Evolutionary conservation across 441 rosid genomes (phyloP).

Genomic region (Populus hybrid): DNA sequence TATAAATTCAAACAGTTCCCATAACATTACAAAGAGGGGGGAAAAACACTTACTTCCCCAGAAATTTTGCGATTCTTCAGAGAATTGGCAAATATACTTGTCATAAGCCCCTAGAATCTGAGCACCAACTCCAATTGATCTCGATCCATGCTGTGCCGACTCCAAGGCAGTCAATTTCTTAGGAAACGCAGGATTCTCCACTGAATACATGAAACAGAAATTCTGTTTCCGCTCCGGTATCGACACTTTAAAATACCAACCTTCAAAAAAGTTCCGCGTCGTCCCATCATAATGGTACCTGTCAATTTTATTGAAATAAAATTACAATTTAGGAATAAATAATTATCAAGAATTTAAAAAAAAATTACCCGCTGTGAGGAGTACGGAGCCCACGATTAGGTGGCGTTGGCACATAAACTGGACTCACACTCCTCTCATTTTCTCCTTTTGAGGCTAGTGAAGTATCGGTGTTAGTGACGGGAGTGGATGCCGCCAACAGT

Average conservation of each 20-base stretch:
- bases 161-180: slow-evolving; percentile 54
- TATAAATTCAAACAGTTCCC: neutral
- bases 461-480: slow-evolving; percentile 18
- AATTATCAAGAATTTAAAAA: neutral
- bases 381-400: slow-evolving; percentile 72
- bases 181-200: slow-evolving; percentile 79
- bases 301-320: slow-evolving; percentile 1
- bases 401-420: slow-evolving; percentile 71
- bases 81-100: slow-evolving; percentile 72
- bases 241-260: slow-evolving; percentile 93
- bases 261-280: slow-evolving; percentile 70
- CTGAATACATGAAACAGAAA: slow-evolving; percentile 92
- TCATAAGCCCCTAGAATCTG: slow-evolving; percentile 92
- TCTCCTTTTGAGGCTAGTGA: neutral
- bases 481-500: slow-evolving; percentile 29
- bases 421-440: slow-evolving; percentile 18
- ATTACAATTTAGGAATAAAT: neutral
- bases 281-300: slow-evolving; percentile 96
- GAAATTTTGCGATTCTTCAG: slow-evolving; percentile 67
- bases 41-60: slow-evolving; percentile 72
- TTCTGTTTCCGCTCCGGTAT: slow-evolving; percentile 83
- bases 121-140: slow-evolving; percentile 86
- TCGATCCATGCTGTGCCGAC: slow-evolving; percentile 53
- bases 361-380: slow-evolving; percentile 93
- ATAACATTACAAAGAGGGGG: neutral